These are phyloP conservation scores for Colletotrichum musicola DNA, from an alignment of 2,329 filamentous ascomycete species.

Conservation along the genomic window DNA sequence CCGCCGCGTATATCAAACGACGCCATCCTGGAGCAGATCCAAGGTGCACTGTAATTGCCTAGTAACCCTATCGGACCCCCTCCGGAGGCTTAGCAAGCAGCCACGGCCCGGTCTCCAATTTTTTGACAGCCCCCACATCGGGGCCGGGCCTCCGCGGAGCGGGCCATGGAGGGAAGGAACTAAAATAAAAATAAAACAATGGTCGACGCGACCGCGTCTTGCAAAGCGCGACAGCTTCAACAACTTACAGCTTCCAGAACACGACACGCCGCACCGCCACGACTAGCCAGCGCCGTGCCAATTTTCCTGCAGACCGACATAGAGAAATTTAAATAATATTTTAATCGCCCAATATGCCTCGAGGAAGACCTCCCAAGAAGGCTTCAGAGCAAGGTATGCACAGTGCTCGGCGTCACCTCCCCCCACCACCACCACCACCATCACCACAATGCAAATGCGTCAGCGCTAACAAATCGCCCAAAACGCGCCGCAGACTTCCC, in stretches of 20 bases:
- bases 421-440: not conserved
- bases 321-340: not conserved
- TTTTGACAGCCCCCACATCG: not conserved
- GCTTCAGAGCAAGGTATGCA: slow-evolving; percentile 23
- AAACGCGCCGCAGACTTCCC: slow-evolving; percentile 12
- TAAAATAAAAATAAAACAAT: slow-evolving; percentile 16
- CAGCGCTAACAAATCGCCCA: not conserved
- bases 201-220: slow-evolving; percentile 31
- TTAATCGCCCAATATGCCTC: slow-evolving; percentile 20
- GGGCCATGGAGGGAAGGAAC: not conserved
- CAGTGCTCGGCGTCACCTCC: no score
- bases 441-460: not conserved
- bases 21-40: no score
- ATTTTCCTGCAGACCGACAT: not conserved
- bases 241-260: not conserved
- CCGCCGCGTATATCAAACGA: no score
- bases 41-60: no score
- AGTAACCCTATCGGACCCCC: no score
- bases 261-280: not conserved
- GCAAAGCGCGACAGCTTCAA: slow-evolving; percentile 7
- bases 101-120: not conserved
- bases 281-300: not conserved
- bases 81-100: no score
- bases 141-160: not conserved
- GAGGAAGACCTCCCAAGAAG: slow-evolving; percentile 17